phyloP scores from a whole-genome alignment of 2,329 filamentous ascomycete genomes.

The Epichloe typhina region DNA sequence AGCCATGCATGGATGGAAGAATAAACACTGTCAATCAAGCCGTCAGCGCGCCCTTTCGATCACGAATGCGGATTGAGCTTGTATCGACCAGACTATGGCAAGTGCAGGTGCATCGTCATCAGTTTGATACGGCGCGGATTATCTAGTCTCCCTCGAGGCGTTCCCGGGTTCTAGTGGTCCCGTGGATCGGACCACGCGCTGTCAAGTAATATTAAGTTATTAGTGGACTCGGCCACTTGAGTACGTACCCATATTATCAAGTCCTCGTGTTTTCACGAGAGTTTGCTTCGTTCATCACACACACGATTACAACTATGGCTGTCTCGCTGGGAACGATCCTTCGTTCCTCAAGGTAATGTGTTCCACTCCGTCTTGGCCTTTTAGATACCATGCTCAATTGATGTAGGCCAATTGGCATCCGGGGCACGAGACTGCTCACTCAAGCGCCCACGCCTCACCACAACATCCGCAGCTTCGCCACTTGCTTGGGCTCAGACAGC shows the following conservation, averaged over 20 bases:
- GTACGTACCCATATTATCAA: background rate
- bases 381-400: background rate
- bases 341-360: slow-evolving; percentile 2
- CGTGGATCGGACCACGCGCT: no score
- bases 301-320: background rate
- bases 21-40: background rate
- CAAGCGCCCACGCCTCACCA: background rate
- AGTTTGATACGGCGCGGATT: slow-evolving; percentile 6
- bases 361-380: background rate
- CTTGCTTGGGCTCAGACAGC: slow-evolving; percentile 5
- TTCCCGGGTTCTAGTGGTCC: background rate
- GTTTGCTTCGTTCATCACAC: no score
- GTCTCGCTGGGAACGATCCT: background rate
- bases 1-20: background rate
- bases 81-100: background rate
- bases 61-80: background rate
- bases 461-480: slow-evolving; percentile 6
- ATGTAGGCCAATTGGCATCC: slow-evolving; percentile 1
- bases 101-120: slow-evolving; percentile 3
- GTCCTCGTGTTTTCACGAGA: no score
- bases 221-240: no score
- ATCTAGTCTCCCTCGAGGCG: slow-evolving; percentile 3
- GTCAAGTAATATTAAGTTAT: no score
- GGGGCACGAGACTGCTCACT: slow-evolving; percentile 2
- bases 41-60: background rate